Conservation (phyloP, 305 asterid genomes). For the Fraxinus platypoda region DNA sequence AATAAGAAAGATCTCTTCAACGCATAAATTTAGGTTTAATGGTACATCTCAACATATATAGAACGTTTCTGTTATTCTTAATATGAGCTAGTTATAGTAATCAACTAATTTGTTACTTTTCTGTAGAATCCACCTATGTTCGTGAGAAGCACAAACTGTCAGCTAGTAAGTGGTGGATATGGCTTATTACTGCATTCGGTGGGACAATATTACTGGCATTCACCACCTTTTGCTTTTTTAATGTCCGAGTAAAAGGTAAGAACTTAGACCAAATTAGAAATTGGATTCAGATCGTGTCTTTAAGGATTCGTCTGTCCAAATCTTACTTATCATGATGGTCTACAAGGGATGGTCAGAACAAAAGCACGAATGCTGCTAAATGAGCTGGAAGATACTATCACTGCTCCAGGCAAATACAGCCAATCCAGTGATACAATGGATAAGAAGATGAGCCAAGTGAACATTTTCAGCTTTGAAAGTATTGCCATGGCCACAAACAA, state of each 20-base stretch:
- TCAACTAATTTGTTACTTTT: not conserved
- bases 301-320: slow-evolving; percentile 1
- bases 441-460: slow-evolving; percentile 24
- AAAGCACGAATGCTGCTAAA: not conserved
- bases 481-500: slow-evolving; percentile 28
- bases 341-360: slow-evolving; percentile 9
- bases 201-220: not conserved
- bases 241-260: slow-evolving; percentile 22
- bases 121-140: not conserved
- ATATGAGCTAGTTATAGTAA: not conserved
- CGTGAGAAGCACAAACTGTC: not conserved
- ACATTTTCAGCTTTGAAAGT: slow-evolving; percentile 22
- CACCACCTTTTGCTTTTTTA: not conserved
- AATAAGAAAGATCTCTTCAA: not conserved
- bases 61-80: not conserved
- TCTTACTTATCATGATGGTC: not conserved
- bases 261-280: not conserved
- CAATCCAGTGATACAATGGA: not conserved
- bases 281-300: not conserved
- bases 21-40: not conserved
- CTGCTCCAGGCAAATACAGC: slow-evolving; percentile 5
- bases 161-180: slow-evolving; percentile 25
- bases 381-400: slow-evolving; percentile 17
- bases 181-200: slow-evolving; percentile 18
- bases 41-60: not conserved